Evolutionary conservation across 148 eudicot genomes (phyloP).

Genomic region (Chenopodium suecicum): DNA sequence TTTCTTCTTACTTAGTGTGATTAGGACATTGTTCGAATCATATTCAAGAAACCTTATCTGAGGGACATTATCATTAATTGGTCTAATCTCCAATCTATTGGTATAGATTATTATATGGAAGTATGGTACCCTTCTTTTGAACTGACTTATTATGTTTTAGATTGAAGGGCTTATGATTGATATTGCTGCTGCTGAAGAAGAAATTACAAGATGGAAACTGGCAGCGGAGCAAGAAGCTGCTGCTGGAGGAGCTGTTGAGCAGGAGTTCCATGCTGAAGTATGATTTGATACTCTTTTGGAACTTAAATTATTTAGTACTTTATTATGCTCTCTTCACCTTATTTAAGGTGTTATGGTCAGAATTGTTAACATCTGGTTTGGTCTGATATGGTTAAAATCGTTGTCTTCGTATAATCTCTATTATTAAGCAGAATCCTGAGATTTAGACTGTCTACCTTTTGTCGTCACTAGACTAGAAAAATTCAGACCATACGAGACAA

Average conservation of each 20-base stretch:
- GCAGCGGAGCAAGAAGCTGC: slow-evolving; percentile 99
- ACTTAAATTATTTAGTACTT: neutral
- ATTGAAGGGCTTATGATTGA: slow-evolving; percentile 98
- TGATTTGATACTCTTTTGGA: slow-evolving; percentile 4
- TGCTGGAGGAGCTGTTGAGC: slow-evolving; percentile 92
- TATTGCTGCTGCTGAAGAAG: slow-evolving; percentile 93
- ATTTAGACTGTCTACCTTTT: no score
- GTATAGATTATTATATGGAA: neutral
- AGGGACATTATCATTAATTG: neutral
- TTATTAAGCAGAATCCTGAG: no score
- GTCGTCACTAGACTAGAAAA: no score
- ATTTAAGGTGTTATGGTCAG: no score
- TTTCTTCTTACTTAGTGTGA: neutral
- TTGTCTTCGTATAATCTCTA: no score
- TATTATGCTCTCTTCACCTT: no score
- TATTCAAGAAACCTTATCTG: neutral
- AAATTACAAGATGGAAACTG: slow-evolving; percentile 91
- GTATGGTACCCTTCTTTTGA: neutral
- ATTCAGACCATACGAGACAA: no score
- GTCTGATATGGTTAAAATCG: no score
- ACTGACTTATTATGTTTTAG: slow-evolving; percentile 33
- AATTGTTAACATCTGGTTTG: no score
- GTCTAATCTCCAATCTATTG: neutral
- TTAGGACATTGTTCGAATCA: neutral
- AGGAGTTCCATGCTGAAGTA: slow-evolving; percentile 79